Conservation (phyloP, 2,329 filamentous ascomycete species). For the Chaetomium olivaceum region DNA sequence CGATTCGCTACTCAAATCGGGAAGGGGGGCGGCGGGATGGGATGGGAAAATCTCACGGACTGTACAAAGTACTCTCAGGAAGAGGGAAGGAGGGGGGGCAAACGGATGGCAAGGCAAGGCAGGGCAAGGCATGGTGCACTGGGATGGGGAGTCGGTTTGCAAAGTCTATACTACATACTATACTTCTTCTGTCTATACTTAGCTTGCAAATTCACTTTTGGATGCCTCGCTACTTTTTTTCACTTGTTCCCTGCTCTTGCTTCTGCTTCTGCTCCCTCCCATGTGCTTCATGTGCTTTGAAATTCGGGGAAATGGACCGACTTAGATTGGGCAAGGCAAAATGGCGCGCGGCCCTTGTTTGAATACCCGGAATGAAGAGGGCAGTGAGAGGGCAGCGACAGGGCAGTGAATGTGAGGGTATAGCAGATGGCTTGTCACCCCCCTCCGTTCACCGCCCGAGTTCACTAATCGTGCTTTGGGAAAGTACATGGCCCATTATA, state of each 20-base stretch:
- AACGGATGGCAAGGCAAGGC: constrained; percentile 2
- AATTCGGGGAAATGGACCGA: constrained; percentile 6
- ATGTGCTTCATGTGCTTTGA: neutral
- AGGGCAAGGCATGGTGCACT: neutral
- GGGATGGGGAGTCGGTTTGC: neutral
- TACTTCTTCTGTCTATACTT: constrained; percentile 23
- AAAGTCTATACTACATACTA: constrained; percentile 7
- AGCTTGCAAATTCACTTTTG: constrained; percentile 3
- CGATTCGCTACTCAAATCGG: constrained; percentile 10
- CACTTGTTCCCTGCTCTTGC: neutral
- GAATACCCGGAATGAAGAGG: constrained; percentile 23
- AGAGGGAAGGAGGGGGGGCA: neutral
- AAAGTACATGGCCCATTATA: constrained; percentile 8
- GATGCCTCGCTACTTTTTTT: neutral
- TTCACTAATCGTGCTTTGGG: neutral
- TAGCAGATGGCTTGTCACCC: constrained; percentile 6
- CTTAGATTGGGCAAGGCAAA: constrained; percentile 19
- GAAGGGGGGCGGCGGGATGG: neutral
- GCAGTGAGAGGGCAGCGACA: neutral
- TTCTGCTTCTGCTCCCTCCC: neutral
- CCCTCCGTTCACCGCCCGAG: neutral
- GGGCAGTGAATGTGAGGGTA: constrained; percentile 6
- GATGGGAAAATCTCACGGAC: constrained; percentile 2
- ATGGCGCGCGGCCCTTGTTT: constrained; percentile 1
- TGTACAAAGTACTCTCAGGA: neutral